A percentile compares a stretch with the other conserved stretches of the same genome.
These are phyloP conservation scores for Stenogyne calaminthoides DNA, from an alignment of 305 asterid species.

Conservation along the genomic window DNA sequence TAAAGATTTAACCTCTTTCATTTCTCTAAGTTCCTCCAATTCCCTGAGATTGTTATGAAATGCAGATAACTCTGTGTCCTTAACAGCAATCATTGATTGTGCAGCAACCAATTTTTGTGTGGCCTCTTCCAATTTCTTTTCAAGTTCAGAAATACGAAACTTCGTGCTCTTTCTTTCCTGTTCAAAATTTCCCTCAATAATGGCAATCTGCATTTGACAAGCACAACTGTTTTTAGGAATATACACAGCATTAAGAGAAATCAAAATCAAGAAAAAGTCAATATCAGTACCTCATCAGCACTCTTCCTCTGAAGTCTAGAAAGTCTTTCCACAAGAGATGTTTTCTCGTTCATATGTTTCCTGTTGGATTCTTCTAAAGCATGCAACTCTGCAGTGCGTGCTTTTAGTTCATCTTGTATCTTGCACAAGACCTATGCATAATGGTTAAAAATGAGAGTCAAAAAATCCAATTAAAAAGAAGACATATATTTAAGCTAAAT, in stretches of 20 bases:
- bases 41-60: slow-evolving; percentile 82
- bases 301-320: slow-evolving; percentile 65
- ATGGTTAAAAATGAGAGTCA: slow-evolving; percentile 7
- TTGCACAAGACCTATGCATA: slow-evolving; percentile 63
- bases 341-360: slow-evolving; percentile 67
- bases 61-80: slow-evolving; percentile 61
- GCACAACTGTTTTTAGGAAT: slow-evolving; percentile 17
- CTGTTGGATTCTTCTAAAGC: slow-evolving; percentile 71
- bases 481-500: not conserved
- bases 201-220: slow-evolving; percentile 53
- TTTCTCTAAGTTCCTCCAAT: slow-evolving; percentile 90
- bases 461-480: not conserved
- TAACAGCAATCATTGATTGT: slow-evolving; percentile 57
- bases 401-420: slow-evolving; percentile 81
- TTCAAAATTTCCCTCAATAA: slow-evolving; percentile 57
- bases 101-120: slow-evolving; percentile 49
- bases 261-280: slow-evolving; percentile 21
- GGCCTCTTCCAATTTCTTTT: slow-evolving; percentile 70
- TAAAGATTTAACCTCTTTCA: slow-evolving; percentile 76
- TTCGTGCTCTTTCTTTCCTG: slow-evolving; percentile 65
- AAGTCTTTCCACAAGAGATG: slow-evolving; percentile 65
- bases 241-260: slow-evolving; percentile 10
- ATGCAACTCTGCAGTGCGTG: slow-evolving; percentile 65
- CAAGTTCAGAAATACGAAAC: slow-evolving; percentile 68
- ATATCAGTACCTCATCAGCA: slow-evolving; percentile 54